A percentile compares a stretch with the other conserved stretches of the same genome.
Evolutionary conservation across 106 monocot genomes (phyloP).

Genomic region (Phalaenopsis equestris): DNA sequence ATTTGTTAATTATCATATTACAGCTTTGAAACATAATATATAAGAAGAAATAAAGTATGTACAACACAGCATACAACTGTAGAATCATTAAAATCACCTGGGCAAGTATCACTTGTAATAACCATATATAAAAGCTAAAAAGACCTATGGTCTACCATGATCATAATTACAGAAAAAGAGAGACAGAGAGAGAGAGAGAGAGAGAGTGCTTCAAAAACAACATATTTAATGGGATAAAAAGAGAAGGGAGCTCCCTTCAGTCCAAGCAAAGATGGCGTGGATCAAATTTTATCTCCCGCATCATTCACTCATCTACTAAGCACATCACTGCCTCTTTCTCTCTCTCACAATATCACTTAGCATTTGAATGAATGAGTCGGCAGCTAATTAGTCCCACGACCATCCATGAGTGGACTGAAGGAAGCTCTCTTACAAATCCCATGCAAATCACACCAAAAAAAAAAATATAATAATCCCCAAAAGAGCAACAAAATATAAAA

Average conservation of each 20-base stretch:
- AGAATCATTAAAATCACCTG: too few relatives aligned
- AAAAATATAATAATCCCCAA: neutral
- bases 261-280: slow-evolving; percentile 47
- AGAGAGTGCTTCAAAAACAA: neutral
- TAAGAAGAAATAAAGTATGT: too few relatives aligned
- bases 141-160: too few relatives aligned
- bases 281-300: slow-evolving; percentile 47
- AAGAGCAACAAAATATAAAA: neutral
- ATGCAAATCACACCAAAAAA: neutral
- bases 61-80: too few relatives aligned
- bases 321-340: neutral
- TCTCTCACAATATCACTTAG: slow-evolving; percentile 10
- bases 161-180: neutral
- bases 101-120: too few relatives aligned
- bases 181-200: neutral
- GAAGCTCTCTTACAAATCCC: slow-evolving; percentile 48
- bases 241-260: slow-evolving; percentile 69
- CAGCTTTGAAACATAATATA: too few relatives aligned
- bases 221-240: neutral
- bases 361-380: slow-evolving; percentile 72
- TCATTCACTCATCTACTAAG: slow-evolving; percentile 63
- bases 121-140: too few relatives aligned
- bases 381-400: slow-evolving; percentile 33
- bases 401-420: slow-evolving; percentile 67
- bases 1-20: too few relatives aligned